Base-by-base conservation (phyloP, 139 green algal genomes). In the Diplosphaera chodatii region DNA sequence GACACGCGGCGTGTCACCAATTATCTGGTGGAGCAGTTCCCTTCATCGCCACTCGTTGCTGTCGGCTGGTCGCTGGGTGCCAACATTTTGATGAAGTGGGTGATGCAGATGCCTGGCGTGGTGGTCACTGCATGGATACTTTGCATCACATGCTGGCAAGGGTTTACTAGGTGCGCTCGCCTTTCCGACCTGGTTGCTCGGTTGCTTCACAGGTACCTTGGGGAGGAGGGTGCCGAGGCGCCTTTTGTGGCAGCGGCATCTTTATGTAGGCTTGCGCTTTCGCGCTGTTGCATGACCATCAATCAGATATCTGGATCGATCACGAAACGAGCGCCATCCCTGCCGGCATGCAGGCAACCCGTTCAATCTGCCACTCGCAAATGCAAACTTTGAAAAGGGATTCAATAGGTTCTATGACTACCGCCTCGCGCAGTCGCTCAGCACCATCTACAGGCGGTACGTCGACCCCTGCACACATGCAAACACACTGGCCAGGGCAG, bases 211-310 rank as follows among this genome's bases (percentile, higher is more conserved):
- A 59, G 48, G 48, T 59, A 90, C 67, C 71, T 94, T 55, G 86
- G 84, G 0, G 90, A 96, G 80, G 85, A 93, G 69, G 86, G 88
- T 8, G 63, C 65, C 0, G 33, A 48, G 20, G 91, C 84, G 4
- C 89, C 86, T 29, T 70, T 98, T 32, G 21, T 40, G 20, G 92
- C 89, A 1, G 93, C 92, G 2, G 90, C 92, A 29, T 91, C 86
- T 33, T 79, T 98, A 73, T 97, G 92, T 59, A 18, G 25, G 48
- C 25, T n/a, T n/a, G n/a, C n/a, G n/a, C n/a, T n/a, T n/a, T n/a
- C 16, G 16, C 48, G 22, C 10, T 25, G 37, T 6, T 48, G 37
- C 10, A 48, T 20, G 10, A 48, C 37, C 37, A 48, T 48, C 37
- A 48, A n/a, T n/a, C n/a, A n/a, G n/a, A n/a, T n/a, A n/a, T n/a